Evolutionary conservation across 129 eudicot genomes (phyloP).

Genomic region (Chrysanthemum makinoi): DNA sequence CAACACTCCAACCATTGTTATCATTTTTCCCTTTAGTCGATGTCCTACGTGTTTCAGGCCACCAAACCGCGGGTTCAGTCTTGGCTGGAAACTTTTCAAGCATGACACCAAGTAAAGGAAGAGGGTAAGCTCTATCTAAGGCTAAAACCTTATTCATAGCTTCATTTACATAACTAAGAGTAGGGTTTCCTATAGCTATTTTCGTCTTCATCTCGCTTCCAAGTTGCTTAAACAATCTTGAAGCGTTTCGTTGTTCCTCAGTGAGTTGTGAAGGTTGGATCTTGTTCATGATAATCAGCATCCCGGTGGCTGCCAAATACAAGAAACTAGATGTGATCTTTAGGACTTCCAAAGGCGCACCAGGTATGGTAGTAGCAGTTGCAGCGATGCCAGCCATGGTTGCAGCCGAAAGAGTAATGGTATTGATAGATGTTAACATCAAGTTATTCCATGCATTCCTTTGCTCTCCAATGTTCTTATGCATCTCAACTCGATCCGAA

Average conservation of each 20-base stretch:
- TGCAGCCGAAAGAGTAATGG: constrained; percentile 42
- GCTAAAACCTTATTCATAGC: constrained; percentile 39
- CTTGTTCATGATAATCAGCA: constrained; percentile 52
- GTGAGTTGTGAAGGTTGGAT: constrained; percentile 60
- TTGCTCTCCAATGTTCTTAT: constrained; percentile 55
- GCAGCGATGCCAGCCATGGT: constrained; percentile 48
- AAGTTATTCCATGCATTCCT: constrained; percentile 54
- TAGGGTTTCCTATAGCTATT: no score
- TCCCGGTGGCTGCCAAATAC: constrained; percentile 45
- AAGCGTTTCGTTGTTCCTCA: constrained; percentile 57
- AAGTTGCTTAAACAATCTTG: constrained; percentile 25
- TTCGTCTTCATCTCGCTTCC: no score
- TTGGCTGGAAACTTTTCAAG: constrained; percentile 66
- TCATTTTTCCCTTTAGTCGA: not conserved
- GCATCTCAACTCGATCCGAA: constrained; percentile 69
- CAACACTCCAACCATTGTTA: constrained; percentile 50
- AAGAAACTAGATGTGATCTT: constrained; percentile 48
- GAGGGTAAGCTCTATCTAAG: constrained; percentile 75
- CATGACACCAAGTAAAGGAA: constrained; percentile 79
- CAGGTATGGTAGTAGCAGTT: constrained; percentile 19
- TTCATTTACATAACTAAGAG: no score
- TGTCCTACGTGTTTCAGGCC: constrained; percentile 45
- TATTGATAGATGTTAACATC: constrained; percentile 47
- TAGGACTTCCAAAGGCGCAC: constrained; percentile 30
- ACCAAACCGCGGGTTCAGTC: constrained; percentile 64